Conservation (phyloP, 2,329 filamentous ascomycete species). For the Mycocentrospora acerina region DNA sequence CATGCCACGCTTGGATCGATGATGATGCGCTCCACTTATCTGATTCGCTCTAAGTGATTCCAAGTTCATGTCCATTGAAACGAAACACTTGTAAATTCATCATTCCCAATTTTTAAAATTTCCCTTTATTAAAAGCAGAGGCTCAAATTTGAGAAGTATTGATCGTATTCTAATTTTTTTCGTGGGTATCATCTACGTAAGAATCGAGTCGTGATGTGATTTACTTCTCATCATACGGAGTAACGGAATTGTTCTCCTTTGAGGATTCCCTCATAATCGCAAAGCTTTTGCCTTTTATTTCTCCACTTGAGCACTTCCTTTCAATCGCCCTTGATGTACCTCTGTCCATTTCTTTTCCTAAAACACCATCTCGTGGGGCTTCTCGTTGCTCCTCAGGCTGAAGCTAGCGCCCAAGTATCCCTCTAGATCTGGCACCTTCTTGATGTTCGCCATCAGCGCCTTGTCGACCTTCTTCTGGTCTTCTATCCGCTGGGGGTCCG, state of each 20-base stretch:
- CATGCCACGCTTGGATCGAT: too few species aligned
- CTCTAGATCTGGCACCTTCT: slow-evolving; percentile 91
- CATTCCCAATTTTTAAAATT: too few species aligned
- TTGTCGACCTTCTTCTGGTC: slow-evolving; percentile 99
- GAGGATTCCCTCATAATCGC: slow-evolving; percentile 3
- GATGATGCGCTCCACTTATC: too few species aligned
- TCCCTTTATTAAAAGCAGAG: too few species aligned
- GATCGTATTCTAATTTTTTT: slow-evolving; percentile 12
- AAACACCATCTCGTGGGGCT: slow-evolving; percentile 99
- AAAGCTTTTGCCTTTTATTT: slow-evolving; percentile 1
- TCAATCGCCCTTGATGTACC: neutral
- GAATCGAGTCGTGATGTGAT: slow-evolving; percentile 8
- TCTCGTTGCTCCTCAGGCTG: slow-evolving; percentile 97
- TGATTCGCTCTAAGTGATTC: too few species aligned
- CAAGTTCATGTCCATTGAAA: too few species aligned
- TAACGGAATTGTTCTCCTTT: slow-evolving; percentile 8
- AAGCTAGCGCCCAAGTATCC: slow-evolving; percentile 93
- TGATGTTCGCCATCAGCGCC: slow-evolving; percentile 87
- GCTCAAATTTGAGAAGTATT: too few species aligned
- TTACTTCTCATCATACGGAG: slow-evolving; percentile 6
- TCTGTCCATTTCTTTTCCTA: slow-evolving; percentile 41
- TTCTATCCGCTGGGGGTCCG: slow-evolving; percentile 83
- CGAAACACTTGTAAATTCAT: too few species aligned
- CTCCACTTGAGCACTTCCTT: neutral
- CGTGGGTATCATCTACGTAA: slow-evolving; percentile 16